A percentile compares a stretch with the other conserved stretches of the same genome.
These are phyloP conservation scores for Colletotrichum chrysophilum DNA, from an alignment of 2,329 filamentous ascomycete genomes.

Conservation along the genomic window DNA sequence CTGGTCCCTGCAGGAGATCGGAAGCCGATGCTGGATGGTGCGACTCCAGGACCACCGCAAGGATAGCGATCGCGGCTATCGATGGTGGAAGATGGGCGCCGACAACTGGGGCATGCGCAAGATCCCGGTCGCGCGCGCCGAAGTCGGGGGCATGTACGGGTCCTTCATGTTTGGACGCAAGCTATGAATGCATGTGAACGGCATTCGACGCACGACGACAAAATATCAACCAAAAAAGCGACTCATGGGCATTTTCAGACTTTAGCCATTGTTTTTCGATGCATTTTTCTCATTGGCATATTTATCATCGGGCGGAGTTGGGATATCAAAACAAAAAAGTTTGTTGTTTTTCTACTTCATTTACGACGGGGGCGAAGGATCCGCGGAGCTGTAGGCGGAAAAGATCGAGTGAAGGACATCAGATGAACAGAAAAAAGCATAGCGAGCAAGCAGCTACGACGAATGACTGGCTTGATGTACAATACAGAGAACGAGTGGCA, in stretches of 20 bases:
- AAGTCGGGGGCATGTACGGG: constrained; percentile 94
- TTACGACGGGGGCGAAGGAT: background rate
- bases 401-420: background rate
- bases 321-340: constrained; percentile 17
- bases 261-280: background rate
- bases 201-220: background rate
- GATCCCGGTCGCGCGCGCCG: constrained; percentile 87
- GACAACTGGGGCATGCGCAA: constrained; percentile 88
- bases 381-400: background rate
- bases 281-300: background rate
- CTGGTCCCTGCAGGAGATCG: constrained; percentile 75
- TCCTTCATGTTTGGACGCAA: constrained; percentile 68
- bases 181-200: constrained; percentile 41
- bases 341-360: background rate
- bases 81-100: constrained; percentile 84
- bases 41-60: constrained; percentile 46
- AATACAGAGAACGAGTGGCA: background rate
- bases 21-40: constrained; percentile 72
- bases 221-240: background rate
- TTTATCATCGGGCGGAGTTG: constrained; percentile 15
- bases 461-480: constrained; percentile 11
- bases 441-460: background rate
- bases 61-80: constrained; percentile 60
- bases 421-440: background rate
- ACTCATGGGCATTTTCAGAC: background rate